Evolutionary conservation across 2,329 filamentous ascomycete species (phyloP), one percentile per base, ranked within the genome.

Genomic region (Fusarium acutatum): DNA sequence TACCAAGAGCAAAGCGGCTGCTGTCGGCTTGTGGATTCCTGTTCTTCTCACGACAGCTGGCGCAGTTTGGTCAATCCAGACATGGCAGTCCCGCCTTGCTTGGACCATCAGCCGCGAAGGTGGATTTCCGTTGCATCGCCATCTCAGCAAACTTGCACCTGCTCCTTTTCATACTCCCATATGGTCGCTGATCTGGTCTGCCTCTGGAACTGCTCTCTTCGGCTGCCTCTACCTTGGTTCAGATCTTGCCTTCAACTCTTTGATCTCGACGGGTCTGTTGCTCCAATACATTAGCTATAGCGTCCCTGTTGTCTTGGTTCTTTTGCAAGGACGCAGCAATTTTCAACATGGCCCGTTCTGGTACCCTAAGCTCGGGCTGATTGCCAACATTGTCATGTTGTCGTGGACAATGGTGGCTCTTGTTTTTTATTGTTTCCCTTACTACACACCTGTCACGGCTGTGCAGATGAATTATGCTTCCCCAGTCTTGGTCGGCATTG

Each of bases 1-100:
- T 14, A 65, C 49, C 11, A 34, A 37, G 2, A 66, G 49, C 10
- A 65, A 65, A 26, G 60, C 60, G 0, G 26, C 60, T 5, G 63
- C 63, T 17, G 30, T 66, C 9, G 60, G 60, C 3, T 32, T 66
- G 11, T 66, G 63, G 47, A 15, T 65, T 18, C 49, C 60, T 3
- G 63, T 66, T 22, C 22, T 58, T 7, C 58, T 58, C 24, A 65
- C 41, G 0, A 47, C 49, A 2, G 49, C 41, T 15, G 49, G 60
- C 6, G 63, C 63, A 7, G 63, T 66, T 12, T 65, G 63, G 60
- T 66, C 63, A 3, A 57, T 57, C 22, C 63, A 58, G 22, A 66
- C 63, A 6, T 66, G 41, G 60, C 49, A 66, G 22, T 65, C 63
- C n/a, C 47, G 63, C 2, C 41, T 66, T 4, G 30, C 35, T 22